phyloP scores from a whole-genome alignment of 2,329 filamentous ascomycete species.

The Mariannaea sp. region DNA sequence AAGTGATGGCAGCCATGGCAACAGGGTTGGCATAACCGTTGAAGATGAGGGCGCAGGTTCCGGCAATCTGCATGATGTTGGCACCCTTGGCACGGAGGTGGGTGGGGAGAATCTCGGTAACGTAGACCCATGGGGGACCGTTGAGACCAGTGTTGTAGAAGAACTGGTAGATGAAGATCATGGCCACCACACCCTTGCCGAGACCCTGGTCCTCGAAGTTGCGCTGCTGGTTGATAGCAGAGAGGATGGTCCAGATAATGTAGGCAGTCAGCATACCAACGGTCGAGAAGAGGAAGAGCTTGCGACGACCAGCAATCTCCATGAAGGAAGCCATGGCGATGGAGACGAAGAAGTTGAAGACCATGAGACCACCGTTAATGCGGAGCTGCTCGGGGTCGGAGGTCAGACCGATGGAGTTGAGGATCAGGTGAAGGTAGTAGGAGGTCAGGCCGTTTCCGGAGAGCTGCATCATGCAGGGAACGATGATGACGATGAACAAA shows the following conservation, averaged over 20 bases:
- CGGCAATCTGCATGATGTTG: constrained; percentile 29
- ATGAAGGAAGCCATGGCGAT: constrained; percentile 45
- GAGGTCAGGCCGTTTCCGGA: constrained; percentile 27
- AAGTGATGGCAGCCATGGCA: constrained; percentile 43
- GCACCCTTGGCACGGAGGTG: constrained; percentile 30
- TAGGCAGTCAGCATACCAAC: constrained; percentile 45
- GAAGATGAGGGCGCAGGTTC: constrained; percentile 36
- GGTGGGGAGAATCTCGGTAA: constrained; percentile 37
- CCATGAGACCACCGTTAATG: constrained; percentile 40
- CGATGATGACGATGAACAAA: constrained; percentile 28
- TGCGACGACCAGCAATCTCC: constrained; percentile 47
- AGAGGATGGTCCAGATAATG: constrained; percentile 41
- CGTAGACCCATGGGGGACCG: constrained; percentile 40
- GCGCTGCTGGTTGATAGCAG: constrained; percentile 24
- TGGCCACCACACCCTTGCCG: constrained; percentile 41
- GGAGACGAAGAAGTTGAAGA: constrained; percentile 46
- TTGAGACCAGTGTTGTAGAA: constrained; percentile 45
- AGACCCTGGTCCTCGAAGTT: constrained; percentile 10
- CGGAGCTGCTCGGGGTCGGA: constrained; percentile 43
- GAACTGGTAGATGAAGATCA: constrained; percentile 48
- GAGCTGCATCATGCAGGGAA: constrained; percentile 31
- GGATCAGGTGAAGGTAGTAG: constrained; percentile 47
- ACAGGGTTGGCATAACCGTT: constrained; percentile 50
- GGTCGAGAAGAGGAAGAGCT: constrained; percentile 46
- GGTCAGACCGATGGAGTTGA: constrained; percentile 47